Evolutionary conservation across 2,329 filamentous ascomycete genomes (phyloP).

Genomic region (Plectosphaerella sp.): DNA sequence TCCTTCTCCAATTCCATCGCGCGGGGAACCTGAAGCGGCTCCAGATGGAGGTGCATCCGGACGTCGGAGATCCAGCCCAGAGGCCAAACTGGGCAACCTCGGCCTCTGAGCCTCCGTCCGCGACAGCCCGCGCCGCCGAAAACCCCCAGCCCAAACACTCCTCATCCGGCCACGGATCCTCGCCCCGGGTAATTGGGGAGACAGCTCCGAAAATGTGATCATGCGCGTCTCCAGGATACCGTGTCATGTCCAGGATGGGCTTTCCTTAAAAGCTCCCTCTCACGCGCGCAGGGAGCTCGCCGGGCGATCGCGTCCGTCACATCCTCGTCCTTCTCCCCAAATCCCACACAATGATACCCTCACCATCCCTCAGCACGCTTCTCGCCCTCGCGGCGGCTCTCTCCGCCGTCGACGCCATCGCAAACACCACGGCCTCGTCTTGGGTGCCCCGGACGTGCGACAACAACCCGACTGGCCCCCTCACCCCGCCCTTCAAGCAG

Average conservation of each 20-base stretch:
- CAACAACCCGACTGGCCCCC: background rate
- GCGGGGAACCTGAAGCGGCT: background rate
- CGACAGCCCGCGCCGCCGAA: background rate
- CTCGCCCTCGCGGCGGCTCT: background rate
- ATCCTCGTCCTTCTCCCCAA: background rate
- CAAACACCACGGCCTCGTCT: slow-evolving; percentile 1
- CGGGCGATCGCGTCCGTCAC: background rate
- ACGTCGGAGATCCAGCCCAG: slow-evolving; percentile 1
- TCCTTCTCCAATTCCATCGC: background rate
- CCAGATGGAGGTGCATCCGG: background rate
- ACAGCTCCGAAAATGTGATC: background rate
- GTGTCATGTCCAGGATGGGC: background rate
- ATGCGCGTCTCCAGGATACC: background rate
- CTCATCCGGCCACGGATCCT: slow-evolving; percentile 1
- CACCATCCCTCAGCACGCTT: background rate
- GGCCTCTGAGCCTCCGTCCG: slow-evolving; percentile 2
- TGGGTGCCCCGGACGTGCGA: background rate
- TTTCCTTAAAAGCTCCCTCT: background rate
- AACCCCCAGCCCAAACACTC: background rate
- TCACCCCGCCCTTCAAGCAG: background rate
- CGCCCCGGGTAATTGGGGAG: background rate
- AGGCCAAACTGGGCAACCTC: slow-evolving; percentile 4
- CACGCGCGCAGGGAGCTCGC: background rate
- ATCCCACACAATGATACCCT: background rate
- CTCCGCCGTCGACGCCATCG: background rate